These are phyloP conservation scores for Darksidea phi DNA, from an alignment of 495 filamentous ascomycete species.

Conservation along the genomic window DNA sequence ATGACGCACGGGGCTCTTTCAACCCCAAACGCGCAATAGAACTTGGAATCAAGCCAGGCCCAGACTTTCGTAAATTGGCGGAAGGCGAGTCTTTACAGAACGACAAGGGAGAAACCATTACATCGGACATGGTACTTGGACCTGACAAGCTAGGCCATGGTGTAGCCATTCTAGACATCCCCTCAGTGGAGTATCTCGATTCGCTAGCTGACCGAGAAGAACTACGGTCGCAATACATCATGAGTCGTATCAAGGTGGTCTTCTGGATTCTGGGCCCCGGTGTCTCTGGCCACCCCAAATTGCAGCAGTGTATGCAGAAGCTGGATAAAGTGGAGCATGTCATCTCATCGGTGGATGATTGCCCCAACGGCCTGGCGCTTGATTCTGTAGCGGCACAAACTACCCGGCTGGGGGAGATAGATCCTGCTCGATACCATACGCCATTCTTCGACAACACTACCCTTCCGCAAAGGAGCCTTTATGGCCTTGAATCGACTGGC, in stretches of 20 bases:
- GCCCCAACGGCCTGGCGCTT: slow-evolving; percentile 69
- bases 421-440: slow-evolving; percentile 64
- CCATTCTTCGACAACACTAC: slow-evolving; percentile 58
- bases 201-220: slow-evolving; percentile 66
- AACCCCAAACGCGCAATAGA: slow-evolving; percentile 58
- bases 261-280: slow-evolving; percentile 78
- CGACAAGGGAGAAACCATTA: slow-evolving; percentile 57
- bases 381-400: slow-evolving; percentile 60
- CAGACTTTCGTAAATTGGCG: slow-evolving; percentile 53
- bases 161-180: slow-evolving; percentile 78
- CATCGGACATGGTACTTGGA: slow-evolving; percentile 66
- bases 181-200: slow-evolving; percentile 64
- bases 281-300: slow-evolving; percentile 57
- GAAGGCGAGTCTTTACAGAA: slow-evolving; percentile 53
- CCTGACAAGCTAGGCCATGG: slow-evolving; percentile 58
- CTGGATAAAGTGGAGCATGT: slow-evolving; percentile 66
- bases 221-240: slow-evolving; percentile 65
- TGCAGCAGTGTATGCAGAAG: slow-evolving; percentile 67
- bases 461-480: slow-evolving; percentile 39
- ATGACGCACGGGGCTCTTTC: slow-evolving; percentile 79
- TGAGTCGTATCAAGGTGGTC: slow-evolving; percentile 63
- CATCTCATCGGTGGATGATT: slow-evolving; percentile 59
- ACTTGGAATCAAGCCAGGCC: slow-evolving; percentile 56
- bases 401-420: slow-evolving; percentile 67
- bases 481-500: neutral